Conservation (phyloP, 257 asterid species). For the Solanum lycopersicoides region DNA sequence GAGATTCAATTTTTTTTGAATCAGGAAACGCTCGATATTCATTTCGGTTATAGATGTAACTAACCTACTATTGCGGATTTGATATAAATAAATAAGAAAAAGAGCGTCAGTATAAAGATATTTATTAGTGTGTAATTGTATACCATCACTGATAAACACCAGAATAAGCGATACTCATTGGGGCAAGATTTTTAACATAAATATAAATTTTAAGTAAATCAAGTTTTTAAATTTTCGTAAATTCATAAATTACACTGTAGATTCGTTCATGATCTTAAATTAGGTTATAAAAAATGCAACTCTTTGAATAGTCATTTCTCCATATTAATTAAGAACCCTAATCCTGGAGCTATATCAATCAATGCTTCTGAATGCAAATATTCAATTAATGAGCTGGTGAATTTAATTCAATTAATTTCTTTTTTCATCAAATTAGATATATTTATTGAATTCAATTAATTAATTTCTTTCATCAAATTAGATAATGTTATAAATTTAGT, state of each 20-base stretch:
- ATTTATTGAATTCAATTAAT: no score
- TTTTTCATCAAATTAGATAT: not conserved
- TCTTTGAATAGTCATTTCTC: not conserved
- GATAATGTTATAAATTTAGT: not conserved
- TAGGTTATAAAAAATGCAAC: slow-evolving; percentile 2
- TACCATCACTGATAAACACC: no score
- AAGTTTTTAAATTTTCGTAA: not conserved
- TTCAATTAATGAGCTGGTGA: slow-evolving; percentile 10
- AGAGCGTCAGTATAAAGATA: not conserved
- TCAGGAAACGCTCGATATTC: no score
- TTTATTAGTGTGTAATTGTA: no score
- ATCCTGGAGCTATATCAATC: slow-evolving; percentile 16
- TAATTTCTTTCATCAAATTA: no score
- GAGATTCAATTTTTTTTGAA: no score
- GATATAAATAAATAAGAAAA: not conserved
- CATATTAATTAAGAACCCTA: slow-evolving; percentile 8
- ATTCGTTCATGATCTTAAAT: not conserved
- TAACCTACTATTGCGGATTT: not conserved
- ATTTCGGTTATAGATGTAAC: not conserved
- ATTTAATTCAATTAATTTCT: slow-evolving; percentile 2
- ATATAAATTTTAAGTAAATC: not conserved
- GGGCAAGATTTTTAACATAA: not conserved
- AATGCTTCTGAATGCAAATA: slow-evolving; percentile 8
- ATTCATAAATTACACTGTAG: not conserved
- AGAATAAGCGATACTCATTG: no score